A percentile compares a stretch with the other conserved stretches of the same genome.
phyloP scores from a whole-genome alignment of 495 filamentous ascomycete species.

The Hypoxylon trugodes region DNA sequence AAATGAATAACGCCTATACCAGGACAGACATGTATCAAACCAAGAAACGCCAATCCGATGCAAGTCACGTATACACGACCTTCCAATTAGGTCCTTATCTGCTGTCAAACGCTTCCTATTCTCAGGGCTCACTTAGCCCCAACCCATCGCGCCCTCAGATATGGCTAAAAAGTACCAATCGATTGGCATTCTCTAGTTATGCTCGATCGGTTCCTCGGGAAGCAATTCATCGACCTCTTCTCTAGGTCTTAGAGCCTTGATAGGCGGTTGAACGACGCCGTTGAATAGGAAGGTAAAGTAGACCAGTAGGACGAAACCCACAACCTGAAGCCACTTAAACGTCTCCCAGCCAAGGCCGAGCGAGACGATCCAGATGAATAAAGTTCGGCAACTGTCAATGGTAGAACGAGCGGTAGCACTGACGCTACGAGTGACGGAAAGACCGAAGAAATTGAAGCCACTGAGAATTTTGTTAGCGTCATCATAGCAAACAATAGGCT shows the following conservation, averaged over 20 bases:
- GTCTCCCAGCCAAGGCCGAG: constrained; percentile 94
- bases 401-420: constrained; percentile 92
- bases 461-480: constrained; percentile 51
- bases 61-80: constrained; percentile 9
- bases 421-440: constrained; percentile 87
- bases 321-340: constrained; percentile 97
- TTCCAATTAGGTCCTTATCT: background rate
- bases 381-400: constrained; percentile 95
- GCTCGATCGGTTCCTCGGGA: constrained; percentile 86
- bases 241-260: constrained; percentile 58
- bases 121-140: background rate
- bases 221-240: constrained; percentile 75
- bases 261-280: constrained; percentile 83
- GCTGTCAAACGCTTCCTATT: too few species aligned
- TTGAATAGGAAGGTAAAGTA: constrained; percentile 99
- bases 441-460: constrained; percentile 98
- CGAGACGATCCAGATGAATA: constrained; percentile 98
- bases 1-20: background rate
- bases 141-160: background rate
- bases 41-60: constrained; percentile 39
- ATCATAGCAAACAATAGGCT: constrained; percentile 10
- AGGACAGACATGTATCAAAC: background rate
- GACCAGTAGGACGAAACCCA: constrained; percentile 86
- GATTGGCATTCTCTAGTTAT: constrained; percentile 50
- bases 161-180: background rate